phyloP scores from a whole-genome alignment of 176 grass and related monocot species.

The Otatea glauca region DNA sequence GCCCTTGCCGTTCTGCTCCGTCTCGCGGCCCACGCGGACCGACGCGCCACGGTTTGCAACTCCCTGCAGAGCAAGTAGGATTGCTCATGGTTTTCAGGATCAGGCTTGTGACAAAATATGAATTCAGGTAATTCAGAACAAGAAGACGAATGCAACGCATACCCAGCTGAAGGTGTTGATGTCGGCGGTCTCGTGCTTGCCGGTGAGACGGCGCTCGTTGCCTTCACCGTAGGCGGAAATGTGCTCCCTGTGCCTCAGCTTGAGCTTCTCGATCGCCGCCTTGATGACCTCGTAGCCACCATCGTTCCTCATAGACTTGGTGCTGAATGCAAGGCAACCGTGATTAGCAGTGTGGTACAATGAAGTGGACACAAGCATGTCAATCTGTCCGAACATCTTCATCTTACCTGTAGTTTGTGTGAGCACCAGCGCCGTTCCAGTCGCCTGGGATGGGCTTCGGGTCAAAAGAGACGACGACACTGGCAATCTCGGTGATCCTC shows the following conservation, averaged over 20 bases:
- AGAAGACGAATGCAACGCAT: background rate
- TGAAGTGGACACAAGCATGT: background rate
- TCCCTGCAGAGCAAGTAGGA: constrained; percentile 52
- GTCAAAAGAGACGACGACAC: constrained; percentile 87
- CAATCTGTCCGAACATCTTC: background rate
- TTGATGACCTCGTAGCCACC: constrained; percentile 87
- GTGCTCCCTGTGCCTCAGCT: constrained; percentile 77
- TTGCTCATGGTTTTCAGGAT: background rate
- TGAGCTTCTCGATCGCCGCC: constrained; percentile 79
- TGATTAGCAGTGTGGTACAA: background rate
- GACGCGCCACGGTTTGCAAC: constrained; percentile 96
- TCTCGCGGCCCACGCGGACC: constrained; percentile 86
- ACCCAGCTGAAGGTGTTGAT: constrained; percentile 98
- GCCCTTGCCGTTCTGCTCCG: constrained; percentile 93
- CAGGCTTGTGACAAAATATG: background rate
- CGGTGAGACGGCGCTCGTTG: constrained; percentile 94
- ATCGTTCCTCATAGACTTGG: constrained; percentile 92
- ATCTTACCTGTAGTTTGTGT: constrained; percentile 82
- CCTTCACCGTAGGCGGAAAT: constrained; percentile 94
- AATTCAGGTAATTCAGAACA: background rate
- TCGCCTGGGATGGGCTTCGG: constrained; percentile 95
- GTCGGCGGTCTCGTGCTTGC: constrained; percentile 91
- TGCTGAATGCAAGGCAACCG: constrained; percentile 52
- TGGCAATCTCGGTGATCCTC: constrained; percentile 98
- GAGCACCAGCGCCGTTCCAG: constrained; percentile 98